Evolutionary conservation across 805 yeast genomes (phyloP).

Genomic region (Cyberlindnera xylosilytica): DNA sequence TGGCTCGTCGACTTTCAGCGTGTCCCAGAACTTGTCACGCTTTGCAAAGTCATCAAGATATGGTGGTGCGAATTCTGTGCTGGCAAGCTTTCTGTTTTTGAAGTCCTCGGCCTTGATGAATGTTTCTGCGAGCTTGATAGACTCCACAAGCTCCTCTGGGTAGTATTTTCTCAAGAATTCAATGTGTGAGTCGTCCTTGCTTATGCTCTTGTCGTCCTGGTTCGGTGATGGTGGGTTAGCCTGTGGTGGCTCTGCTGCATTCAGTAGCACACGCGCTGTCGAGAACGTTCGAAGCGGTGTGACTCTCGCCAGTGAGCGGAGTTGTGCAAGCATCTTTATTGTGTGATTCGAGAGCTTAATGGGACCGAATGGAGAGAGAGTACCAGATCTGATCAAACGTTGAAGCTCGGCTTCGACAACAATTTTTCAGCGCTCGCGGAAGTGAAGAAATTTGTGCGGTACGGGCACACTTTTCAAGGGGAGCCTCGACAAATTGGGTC

Average conservation of each 20-base stretch:
- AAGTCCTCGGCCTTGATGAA: conserved; percentile 65
- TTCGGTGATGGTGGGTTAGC: not conserved
- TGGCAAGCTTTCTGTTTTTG: conserved; percentile 36
- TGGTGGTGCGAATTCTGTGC: conserved; percentile 62
- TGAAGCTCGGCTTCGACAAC: conserved; percentile 1
- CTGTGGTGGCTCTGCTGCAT: not conserved
- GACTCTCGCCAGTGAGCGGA: conserved; percentile 6
- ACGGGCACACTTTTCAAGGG: not conserved
- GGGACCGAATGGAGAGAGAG: not conserved
- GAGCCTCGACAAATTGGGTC: too few relatives aligned
- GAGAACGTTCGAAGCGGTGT: conserved; percentile 9
- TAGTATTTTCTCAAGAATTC: conserved; percentile 64
- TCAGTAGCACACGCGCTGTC: conserved; percentile 5
- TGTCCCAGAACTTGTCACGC: conserved; percentile 77
- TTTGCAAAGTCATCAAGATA: conserved; percentile 67
- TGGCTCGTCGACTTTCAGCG: conserved; percentile 45
- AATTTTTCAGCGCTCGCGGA: conserved; percentile 1
- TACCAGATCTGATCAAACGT: not conserved
- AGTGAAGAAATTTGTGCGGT: not conserved
- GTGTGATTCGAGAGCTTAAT: not conserved
- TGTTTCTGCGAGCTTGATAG: conserved; percentile 79
- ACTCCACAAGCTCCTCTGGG: conserved; percentile 74
- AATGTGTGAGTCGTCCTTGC: conserved; percentile 27
- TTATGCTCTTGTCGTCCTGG: conserved; percentile 1
- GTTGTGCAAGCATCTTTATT: conserved; percentile 7